Percentiles rank a stretch among this genome's conserved stretches.
Evolutionary conservation across 768 basidiomycete species (phyloP).

Genomic region (Sarcodon aspratus): DNA sequence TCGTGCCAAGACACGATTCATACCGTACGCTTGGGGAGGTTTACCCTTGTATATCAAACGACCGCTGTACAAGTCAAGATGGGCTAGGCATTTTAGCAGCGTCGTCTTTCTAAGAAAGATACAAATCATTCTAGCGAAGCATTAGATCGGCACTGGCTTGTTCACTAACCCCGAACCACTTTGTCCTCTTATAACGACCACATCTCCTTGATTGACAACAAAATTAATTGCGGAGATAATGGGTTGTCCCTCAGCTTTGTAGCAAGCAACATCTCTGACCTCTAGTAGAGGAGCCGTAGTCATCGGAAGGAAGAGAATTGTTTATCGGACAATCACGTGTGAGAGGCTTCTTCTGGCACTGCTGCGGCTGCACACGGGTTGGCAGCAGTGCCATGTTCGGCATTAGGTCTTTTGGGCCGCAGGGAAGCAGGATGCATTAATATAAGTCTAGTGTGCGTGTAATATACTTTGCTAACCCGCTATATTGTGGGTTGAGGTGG

Average conservation of each 20-base stretch:
- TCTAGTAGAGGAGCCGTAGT: slow-evolving; percentile 29
- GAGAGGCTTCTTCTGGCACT: not conserved
- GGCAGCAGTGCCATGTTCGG: not conserved
- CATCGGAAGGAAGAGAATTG: not conserved
- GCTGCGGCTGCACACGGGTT: not conserved
- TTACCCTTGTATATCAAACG: slow-evolving; percentile 54
- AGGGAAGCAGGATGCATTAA: not conserved
- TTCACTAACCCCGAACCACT: slow-evolving; percentile 58
- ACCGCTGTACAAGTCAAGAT: slow-evolving; percentile 63
- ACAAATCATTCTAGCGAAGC: not conserved
- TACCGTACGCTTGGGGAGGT: slow-evolving; percentile 43
- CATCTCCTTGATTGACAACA: slow-evolving; percentile 56
- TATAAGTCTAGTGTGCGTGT: not conserved
- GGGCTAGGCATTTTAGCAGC: slow-evolving; percentile 74
- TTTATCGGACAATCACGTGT: not conserved
- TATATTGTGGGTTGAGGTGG: slow-evolving; percentile 12
- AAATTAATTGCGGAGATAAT: slow-evolving; percentile 57
- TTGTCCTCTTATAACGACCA: slow-evolving; percentile 68
- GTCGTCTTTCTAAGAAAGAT: slow-evolving; percentile 45
- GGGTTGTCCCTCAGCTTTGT: slow-evolving; percentile 29
- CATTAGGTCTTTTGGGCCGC: not conserved
- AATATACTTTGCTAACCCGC: not conserved
- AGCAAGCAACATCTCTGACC: slow-evolving; percentile 38
- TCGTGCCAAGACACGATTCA: slow-evolving; percentile 4
- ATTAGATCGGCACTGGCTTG: not conserved